phyloP scores from a whole-genome alignment of 208 protist genomes.

The Trypanosoma rangeli region DNA sequence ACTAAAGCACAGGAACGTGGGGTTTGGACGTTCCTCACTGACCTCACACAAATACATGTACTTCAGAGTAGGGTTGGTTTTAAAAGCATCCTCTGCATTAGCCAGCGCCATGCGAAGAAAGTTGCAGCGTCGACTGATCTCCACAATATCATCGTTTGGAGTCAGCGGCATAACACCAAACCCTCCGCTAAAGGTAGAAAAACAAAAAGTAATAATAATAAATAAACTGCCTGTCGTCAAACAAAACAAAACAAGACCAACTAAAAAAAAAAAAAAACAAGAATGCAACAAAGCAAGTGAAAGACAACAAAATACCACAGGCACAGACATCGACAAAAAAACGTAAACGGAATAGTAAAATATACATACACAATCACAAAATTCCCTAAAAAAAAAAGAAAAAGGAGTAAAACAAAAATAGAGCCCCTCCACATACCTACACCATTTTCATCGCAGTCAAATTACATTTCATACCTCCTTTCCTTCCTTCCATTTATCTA shows the following conservation, averaged over 20 bases:
- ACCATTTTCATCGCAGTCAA: slow-evolving; percentile 2
- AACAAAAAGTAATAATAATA: not conserved
- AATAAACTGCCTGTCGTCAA: not conserved
- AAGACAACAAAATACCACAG: not conserved
- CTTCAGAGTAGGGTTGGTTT: slow-evolving; percentile 19
- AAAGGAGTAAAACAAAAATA: not conserved
- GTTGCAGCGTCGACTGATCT: slow-evolving; percentile 25
- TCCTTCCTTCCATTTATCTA: slow-evolving; percentile 4
- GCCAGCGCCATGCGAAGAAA: slow-evolving; percentile 13
- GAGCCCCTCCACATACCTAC: not conserved
- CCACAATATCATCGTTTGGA: slow-evolving; percentile 31
- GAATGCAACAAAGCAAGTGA: not conserved
- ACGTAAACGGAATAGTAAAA: not conserved
- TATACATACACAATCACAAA: not conserved
- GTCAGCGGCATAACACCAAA: slow-evolving; percentile 21
- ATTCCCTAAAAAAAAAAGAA: not conserved
- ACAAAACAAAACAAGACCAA: slow-evolving; percentile 7
- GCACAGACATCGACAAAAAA: not conserved
- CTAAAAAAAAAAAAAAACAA: slow-evolving; percentile 10
- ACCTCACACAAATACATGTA: slow-evolving; percentile 31
- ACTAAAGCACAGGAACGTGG: slow-evolving; percentile 21
- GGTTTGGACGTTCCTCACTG: slow-evolving; percentile 24
- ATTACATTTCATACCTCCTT: not conserved
- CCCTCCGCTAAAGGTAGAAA: not conserved
- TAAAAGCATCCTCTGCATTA: slow-evolving; percentile 18